Evolutionary conservation across 495 filamentous ascomycete species (phyloP).

Genomic region (Penicillium daleae): DNA sequence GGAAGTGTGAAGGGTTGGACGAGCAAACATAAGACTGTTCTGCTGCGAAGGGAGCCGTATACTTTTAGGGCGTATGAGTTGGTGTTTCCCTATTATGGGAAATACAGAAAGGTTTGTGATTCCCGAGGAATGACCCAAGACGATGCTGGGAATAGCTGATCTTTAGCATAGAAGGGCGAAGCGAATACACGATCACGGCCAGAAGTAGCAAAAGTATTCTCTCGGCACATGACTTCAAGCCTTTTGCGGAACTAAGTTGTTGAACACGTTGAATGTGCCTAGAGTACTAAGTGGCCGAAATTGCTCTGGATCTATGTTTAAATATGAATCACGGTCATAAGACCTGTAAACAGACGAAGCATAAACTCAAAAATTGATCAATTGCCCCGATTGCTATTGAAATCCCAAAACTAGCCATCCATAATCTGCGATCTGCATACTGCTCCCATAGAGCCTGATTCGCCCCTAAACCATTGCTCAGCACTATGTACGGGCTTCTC

Average conservation of each 20-base stretch:
- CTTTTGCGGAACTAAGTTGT: neutral
- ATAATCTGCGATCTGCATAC: neutral
- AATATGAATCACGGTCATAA: no score
- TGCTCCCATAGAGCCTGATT: neutral
- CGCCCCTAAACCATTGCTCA: neutral
- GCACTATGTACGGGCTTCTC: neutral
- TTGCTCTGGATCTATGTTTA: neutral
- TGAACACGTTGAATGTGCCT: neutral
- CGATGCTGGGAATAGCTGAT: neutral
- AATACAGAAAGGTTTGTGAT: constrained; percentile 9
- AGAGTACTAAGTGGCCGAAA: neutral
- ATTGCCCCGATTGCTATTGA: neutral
- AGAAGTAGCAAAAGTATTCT: neutral
- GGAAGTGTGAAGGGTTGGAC: constrained; percentile 33
- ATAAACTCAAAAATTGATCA: neutral
- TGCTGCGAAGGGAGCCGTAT: constrained; percentile 26
- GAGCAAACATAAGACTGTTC: constrained; percentile 26
- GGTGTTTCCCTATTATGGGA: constrained; percentile 22
- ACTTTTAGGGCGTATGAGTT: constrained; percentile 28
- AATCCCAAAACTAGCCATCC: neutral
- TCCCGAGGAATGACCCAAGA: neutral
- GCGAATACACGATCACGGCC: neutral
- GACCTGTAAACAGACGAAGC: no score
- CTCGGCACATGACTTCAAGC: neutral
- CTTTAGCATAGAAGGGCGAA: neutral